These are phyloP conservation scores for Pseudocohnilembus persalinus DNA, from an alignment of 169 alveolate species.

Conservation along the genomic window DNA sequence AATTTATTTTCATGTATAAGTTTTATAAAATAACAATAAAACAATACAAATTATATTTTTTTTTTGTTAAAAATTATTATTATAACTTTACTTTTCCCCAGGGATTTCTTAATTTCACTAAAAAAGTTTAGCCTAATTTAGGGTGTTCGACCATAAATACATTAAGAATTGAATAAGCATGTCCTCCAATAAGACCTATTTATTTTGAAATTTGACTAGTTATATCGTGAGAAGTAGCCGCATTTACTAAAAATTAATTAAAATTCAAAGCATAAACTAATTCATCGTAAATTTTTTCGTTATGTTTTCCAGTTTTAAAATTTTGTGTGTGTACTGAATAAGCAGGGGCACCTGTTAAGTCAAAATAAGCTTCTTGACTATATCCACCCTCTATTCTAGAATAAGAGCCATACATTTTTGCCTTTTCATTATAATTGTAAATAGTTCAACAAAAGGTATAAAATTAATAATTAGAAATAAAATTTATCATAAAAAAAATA, in stretches of 20 bases:
- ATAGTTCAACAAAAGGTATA: no score
- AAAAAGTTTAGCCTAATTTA: conserved; percentile 17
- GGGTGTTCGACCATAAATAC: conserved; percentile 32
- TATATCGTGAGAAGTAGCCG: neutral
- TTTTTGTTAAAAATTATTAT: no score
- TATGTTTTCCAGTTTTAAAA: neutral
- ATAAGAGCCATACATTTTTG: conserved; percentile 47
- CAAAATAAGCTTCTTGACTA: conserved; percentile 39
- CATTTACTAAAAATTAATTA: neutral
- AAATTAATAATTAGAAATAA: no score
- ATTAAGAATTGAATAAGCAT: neutral
- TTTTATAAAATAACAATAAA: no score
- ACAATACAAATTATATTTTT: neutral
- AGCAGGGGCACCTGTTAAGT: conserved; percentile 52
- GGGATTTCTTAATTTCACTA: conserved; percentile 60
- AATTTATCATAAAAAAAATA: no score
- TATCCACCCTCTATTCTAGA: conserved; percentile 37
- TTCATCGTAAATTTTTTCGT: neutral
- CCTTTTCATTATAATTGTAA: conserved; percentile 5
- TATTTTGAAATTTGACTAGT: neutral
- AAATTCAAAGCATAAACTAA: neutral
- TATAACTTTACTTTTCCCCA: conserved; percentile 51
- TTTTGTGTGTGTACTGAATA: neutral
- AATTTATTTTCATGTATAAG: neutral
- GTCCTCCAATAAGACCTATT: neutral